Evolutionary conservation across 139 green algal genomes (phyloP).

Genomic region (Auxenochlorella protothecoides): DNA sequence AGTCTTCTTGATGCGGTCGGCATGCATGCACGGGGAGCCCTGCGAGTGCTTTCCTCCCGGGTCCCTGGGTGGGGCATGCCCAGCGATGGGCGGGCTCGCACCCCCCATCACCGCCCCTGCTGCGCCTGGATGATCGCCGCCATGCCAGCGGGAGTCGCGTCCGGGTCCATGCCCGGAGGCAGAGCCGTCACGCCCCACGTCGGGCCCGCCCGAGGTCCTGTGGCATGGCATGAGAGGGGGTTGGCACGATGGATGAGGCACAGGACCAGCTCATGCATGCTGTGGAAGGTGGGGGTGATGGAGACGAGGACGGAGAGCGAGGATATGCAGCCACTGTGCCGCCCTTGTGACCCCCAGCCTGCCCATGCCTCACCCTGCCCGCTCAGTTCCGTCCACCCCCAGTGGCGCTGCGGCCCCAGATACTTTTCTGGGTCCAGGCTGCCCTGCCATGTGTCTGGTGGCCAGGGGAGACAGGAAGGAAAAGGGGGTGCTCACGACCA

Average conservation of each 20-base stretch:
- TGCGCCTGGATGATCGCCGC: conserved; percentile 39
- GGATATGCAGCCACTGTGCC: no score
- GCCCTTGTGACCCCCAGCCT: not conserved
- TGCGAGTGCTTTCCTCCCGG: no score
- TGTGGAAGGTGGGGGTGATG: no score
- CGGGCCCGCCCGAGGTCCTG: conserved; percentile 18
- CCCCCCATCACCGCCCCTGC: conserved; percentile 36
- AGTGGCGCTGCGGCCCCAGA: conserved; percentile 48
- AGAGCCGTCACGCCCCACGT: conserved; percentile 61
- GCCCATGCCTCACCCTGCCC: conserved; percentile 8
- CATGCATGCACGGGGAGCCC: no score
- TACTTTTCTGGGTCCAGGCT: conserved; percentile 57
- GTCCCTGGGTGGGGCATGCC: no score
- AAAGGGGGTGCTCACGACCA: no score
- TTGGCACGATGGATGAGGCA: no score
- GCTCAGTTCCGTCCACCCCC: conserved; percentile 46
- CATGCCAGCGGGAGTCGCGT: conserved; percentile 16
- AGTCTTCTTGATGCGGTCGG: no score
- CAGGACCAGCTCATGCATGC: no score
- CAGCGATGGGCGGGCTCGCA: no score
- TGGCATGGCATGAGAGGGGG: no score
- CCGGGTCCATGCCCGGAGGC: conserved; percentile 37
- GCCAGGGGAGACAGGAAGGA: not conserved
- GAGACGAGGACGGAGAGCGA: no score
- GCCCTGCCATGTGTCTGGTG: conserved; percentile 4